phyloP scores from a whole-genome alignment of 78 protist species.

The Dictyostelium capitatum region DNA sequence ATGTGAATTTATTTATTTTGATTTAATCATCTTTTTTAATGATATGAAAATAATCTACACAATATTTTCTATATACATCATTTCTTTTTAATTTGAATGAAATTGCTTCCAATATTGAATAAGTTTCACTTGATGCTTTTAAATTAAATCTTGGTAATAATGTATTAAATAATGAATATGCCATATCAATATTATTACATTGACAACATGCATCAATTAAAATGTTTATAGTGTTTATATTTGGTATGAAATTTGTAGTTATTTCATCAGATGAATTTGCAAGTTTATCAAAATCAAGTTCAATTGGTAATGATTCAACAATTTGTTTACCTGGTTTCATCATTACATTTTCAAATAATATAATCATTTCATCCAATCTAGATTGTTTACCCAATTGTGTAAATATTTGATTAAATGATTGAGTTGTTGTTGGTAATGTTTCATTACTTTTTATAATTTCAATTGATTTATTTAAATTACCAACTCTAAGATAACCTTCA shows the following conservation, averaged over 20 bases:
- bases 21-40: constrained; percentile 24
- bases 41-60: constrained; percentile 54
- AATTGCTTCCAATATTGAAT: constrained; percentile 42
- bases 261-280: background rate
- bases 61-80: constrained; percentile 37
- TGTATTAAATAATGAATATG: background rate
- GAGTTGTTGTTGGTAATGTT: constrained; percentile 16
- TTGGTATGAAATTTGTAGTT: constrained; percentile 15
- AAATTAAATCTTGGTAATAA: background rate
- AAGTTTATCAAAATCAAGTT: constrained; percentile 11
- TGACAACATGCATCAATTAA: constrained; percentile 27
- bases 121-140: constrained; percentile 44
- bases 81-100: constrained; percentile 26
- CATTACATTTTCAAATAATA: constrained; percentile 15
- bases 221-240: constrained; percentile 44
- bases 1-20: background rate
- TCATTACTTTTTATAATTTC: background rate
- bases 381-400: background rate
- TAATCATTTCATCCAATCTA: constrained; percentile 15
- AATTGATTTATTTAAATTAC: background rate
- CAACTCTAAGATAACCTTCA: constrained; percentile 16
- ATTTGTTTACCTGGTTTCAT: constrained; percentile 18
- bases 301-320: constrained; percentile 44
- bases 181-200: constrained; percentile 20
- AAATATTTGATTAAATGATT: constrained; percentile 22